Conservation (phyloP, 176 grass and related monocot genomes). For the Dendrocalamus sinicus region DNA sequence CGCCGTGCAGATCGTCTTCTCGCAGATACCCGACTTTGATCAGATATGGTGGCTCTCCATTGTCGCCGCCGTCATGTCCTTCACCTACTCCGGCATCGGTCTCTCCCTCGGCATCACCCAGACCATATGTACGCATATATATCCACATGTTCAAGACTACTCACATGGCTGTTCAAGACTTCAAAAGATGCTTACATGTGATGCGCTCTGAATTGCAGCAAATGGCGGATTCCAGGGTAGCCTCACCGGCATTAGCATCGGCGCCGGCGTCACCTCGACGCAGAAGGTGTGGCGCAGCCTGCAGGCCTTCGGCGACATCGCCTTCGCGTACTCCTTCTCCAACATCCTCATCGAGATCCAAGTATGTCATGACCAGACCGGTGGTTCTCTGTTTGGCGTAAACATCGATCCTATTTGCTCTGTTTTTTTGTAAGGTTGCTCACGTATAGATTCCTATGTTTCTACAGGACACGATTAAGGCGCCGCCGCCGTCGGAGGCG, state of each 20-base stretch:
- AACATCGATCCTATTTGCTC: neutral
- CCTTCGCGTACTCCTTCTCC: slow-evolving; percentile 53
- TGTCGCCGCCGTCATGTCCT: slow-evolving; percentile 59
- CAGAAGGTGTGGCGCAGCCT: slow-evolving; percentile 47
- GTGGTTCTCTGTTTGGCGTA: neutral
- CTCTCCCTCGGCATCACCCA: slow-evolving; percentile 48
- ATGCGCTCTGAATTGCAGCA: slow-evolving; percentile 34
- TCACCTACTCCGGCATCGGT: slow-evolving; percentile 50
- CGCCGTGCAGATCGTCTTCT: slow-evolving; percentile 51
- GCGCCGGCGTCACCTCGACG: slow-evolving; percentile 8
- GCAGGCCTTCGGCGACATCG: slow-evolving; percentile 51
- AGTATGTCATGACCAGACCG: neutral
- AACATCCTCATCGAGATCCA: slow-evolving; percentile 62
- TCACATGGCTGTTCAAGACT: neutral
- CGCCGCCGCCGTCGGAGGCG: slow-evolving; percentile 67
- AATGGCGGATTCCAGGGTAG: slow-evolving; percentile 47
- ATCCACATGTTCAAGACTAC: neutral
- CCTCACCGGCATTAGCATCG: slow-evolving; percentile 48
- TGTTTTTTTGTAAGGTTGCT: neutral
- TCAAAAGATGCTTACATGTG: neutral
- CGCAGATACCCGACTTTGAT: slow-evolving; percentile 56
- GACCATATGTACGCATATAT: slow-evolving; percentile 33
- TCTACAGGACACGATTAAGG: slow-evolving; percentile 62
- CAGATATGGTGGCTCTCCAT: slow-evolving; percentile 58
- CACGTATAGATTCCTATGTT: neutral